Base-by-base conservation (phyloP, 345 rosid genomes). In the Cardamine resedifolia region DNA sequence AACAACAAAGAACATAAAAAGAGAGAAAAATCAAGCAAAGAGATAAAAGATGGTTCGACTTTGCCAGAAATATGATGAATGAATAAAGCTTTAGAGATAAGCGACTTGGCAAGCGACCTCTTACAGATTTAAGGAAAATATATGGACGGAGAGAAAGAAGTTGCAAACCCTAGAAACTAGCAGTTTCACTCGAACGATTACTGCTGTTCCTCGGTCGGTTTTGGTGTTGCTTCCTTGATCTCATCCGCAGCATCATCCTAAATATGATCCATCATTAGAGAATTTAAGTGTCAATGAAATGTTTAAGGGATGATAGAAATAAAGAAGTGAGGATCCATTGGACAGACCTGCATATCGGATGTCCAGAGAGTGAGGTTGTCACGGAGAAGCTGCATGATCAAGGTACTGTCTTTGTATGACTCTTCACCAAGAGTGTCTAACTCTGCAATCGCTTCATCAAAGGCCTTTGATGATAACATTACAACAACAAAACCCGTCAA, bases 291-390 rank as follows among this genome's bases (percentile, higher is more conserved):
- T 48, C 10, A 12, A 56, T 7, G 58, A 50, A 16, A 26, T 4
- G 4, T n/a, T n/a, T n/a, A n/a, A n/a, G n/a, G n/a, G n/a, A n/a
- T n/a, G n/a, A n/a, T n/a, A n/a, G n/a, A n/a, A n/a, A n/a, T n/a
- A n/a, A n/a, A n/a, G n/a, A n/a, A n/a, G n/a, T n/a, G n/a, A n/a
- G n/a, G n/a, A n/a, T n/a, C n/a, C n/a, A n/a, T n/a, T n/a, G 6
- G 8, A 52, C 43, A 1, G 10, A 94, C 98, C 98, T 91, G 99
- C 96, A 95, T 88, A 59, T 95, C 96, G 10, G 97, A 95, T 56
- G 99, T 95, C 99, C 97, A 91, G 51, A 95, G 82, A 33, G 99
- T 94, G 79, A 94, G 99, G 66, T 94, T 94, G 74, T 94, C 99
- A 8, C 97, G 96, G 27, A 94, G 96, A 65, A 94, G 98, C 83